Base-by-base conservation (phyloP, 768 basidiomycete species). In the Pleurotus ostreatus region DNA sequence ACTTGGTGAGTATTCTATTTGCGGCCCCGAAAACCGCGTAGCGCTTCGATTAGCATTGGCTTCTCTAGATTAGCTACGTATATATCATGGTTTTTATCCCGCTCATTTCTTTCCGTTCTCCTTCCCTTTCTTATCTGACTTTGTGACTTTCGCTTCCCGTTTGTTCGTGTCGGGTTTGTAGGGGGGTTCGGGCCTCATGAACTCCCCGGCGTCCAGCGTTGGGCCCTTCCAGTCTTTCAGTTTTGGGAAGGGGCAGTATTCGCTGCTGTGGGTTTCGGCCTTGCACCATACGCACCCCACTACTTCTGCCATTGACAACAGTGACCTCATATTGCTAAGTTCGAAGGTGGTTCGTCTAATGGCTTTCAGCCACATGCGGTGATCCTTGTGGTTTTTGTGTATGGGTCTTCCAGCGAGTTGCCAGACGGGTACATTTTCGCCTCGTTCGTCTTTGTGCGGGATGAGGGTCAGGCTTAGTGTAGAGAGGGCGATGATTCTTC, bases 231-330 rank as follows among this genome's bases (percentile, higher is more conserved):
- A 52, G 20, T 52, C 49, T 3, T 15, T 12, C 5, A 16, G 22
- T 5, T 37, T 40, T 1, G 16, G 18, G 39, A 52, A 20, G 4
- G 49, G 25, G 49, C 49, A 52, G 5, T 8, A 3, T 9, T 40
- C 20, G n/a, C 20, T 25, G 8, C 34, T 52, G 20, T 52, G 49
- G 13, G 22, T 26, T 5, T 52, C 49, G 0, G 49, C 15, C 49
- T 52, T 52, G 49, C 49, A 52, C 20, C 25, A 52, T 40, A 52
- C 49, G 38, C 49, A 52, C 2, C 49, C 49, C 7, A 52, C 30
- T 4, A 7, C 1, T 5, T 12, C 15, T 6, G 4, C n/a, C 7
- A n/a, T 22, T 23, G 26, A 13, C 5, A 11, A 5, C 6, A 52
- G 13, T 5, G 15, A 11, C 5, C 18, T 40, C 13, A 18, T 15